These are phyloP conservation scores for Lodderomyces margitis DNA, from an alignment of 1,139 yeast genomes.

Conservation along the genomic window DNA sequence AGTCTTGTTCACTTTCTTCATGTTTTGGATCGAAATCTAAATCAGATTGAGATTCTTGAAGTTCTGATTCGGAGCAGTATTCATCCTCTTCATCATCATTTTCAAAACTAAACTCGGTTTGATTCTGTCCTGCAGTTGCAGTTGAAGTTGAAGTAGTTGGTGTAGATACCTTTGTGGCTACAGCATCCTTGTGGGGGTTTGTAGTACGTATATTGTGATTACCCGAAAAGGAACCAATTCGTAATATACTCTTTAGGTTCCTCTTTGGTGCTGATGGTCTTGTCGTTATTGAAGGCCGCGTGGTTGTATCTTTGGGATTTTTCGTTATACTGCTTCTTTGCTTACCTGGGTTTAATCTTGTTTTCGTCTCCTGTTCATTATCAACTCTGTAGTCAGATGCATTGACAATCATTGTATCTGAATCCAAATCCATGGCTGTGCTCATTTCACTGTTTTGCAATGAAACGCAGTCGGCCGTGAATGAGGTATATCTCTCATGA, in stretches of 20 bases:
- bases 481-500: constrained; percentile 25
- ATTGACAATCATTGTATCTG: constrained; percentile 7
- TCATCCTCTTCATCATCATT: constrained; percentile 12
- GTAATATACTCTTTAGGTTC: constrained; percentile 14
- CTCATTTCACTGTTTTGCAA: constrained; percentile 45
- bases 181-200: constrained; percentile 13
- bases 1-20: constrained; percentile 39
- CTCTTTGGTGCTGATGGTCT: constrained; percentile 8
- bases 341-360: background rate
- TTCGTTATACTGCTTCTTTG: background rate
- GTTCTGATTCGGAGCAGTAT: constrained; percentile 10
- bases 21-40: constrained; percentile 32
- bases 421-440: constrained; percentile 15
- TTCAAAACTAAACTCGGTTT: background rate
- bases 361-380: background rate
- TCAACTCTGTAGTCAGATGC: constrained; percentile 1
- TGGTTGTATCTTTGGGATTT: background rate
- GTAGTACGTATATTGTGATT: constrained; percentile 12
- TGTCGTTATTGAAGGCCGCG: constrained; percentile 1
- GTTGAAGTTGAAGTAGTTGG: background rate
- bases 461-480: constrained; percentile 40
- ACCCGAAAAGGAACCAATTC: constrained; percentile 16
- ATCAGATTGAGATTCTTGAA: constrained; percentile 23
- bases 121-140: background rate
- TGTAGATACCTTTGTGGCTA: background rate